Evolutionary conservation across 1,284 basidiomycete species (phyloP).

Genomic region (Tilletiaria anomala): DNA sequence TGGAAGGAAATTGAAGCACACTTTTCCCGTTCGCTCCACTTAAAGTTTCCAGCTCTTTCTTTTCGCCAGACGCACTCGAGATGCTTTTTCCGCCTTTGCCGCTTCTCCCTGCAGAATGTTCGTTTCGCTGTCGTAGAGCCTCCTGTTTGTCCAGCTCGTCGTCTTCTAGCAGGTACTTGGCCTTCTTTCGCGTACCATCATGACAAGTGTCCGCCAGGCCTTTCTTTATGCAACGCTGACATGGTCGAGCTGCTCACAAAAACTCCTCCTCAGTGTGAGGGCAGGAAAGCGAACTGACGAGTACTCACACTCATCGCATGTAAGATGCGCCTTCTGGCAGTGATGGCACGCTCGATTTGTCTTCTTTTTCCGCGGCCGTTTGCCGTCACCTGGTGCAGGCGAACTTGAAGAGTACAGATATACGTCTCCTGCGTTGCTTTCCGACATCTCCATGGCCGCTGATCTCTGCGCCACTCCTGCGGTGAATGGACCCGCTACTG

Average conservation of each 20-base stretch:
- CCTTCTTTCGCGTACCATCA: constrained; percentile 91
- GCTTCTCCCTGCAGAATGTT: too few species aligned
- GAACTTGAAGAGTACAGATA: too few species aligned
- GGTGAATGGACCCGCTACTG: too few species aligned
- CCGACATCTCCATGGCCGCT: too few species aligned
- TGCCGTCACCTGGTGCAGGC: neutral
- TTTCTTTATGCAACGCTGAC: constrained; percentile 84
- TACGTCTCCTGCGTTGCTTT: too few species aligned
- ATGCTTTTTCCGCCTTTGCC: too few species aligned
- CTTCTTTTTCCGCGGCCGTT: constrained; percentile 49
- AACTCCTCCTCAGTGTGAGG: neutral
- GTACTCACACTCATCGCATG: constrained; percentile 77
- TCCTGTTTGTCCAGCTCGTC: constrained; percentile 8
- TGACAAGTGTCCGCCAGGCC: constrained; percentile 75
- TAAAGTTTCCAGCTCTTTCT: too few species aligned
- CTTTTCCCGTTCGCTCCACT: too few species aligned
- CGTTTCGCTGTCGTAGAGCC: neutral
- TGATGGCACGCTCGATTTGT: constrained; percentile 81
- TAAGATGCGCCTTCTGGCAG: constrained; percentile 86
- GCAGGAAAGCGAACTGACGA: neutral
- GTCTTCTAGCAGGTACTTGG: constrained; percentile 58
- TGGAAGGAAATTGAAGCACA: neutral
- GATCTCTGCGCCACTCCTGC: too few species aligned
- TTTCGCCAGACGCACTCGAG: too few species aligned
- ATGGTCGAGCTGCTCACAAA: constrained; percentile 60